Base-by-base conservation (phyloP, 1,284 basidiomycete species). In the Rhizoctonia solani region DNA sequence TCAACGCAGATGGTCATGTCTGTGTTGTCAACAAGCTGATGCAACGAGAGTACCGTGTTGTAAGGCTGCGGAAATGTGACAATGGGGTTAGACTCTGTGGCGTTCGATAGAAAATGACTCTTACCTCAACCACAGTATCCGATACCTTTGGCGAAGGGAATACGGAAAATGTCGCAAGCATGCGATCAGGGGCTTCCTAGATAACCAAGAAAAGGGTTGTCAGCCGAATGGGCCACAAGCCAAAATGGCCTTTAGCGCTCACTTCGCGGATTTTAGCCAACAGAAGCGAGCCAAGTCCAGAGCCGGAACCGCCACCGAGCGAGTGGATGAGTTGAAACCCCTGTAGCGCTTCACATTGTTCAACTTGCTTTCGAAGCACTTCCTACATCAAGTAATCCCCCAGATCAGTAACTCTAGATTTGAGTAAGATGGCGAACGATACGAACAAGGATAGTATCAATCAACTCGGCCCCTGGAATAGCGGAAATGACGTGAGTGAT, bases 301-400 rank as follows among this genome's bases (percentile, higher is more conserved):
- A 87, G 54, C 93, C 93, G 2, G 92, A 95, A 66, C 95, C 95
- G 75, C 95, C 95, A 69, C 95, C 95, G 27, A 98, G 84, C 19
- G 93, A 96, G 75, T 98, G 95, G 29, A 93, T 80, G 68, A 98
- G 79, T 75, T 98, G 95, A 78, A 98, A 98, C 4, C 95, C 95
- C 80, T 98, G 95, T 52, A 98, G 82, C 29, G 89, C 85, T 69
- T 98, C 94, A 73, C 91, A 92, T 14, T 81, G 77, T 76, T 98
- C 95, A 8, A 87, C 80, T 76, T 94, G 90, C 74, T 79, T 83
- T 70, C 92, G 82, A 25, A 92, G 73, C 32, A 87, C 81, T 66
- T 94, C 92, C 81, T 88, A 54, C n/a, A 16, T 29, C 41, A 44
- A 29, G 37, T 58, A 56, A 53, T 29, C 41, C 42, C 44, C 59